Conservation (phyloP, 305 asterid genomes). For the Ilex paraguariensis region DNA sequence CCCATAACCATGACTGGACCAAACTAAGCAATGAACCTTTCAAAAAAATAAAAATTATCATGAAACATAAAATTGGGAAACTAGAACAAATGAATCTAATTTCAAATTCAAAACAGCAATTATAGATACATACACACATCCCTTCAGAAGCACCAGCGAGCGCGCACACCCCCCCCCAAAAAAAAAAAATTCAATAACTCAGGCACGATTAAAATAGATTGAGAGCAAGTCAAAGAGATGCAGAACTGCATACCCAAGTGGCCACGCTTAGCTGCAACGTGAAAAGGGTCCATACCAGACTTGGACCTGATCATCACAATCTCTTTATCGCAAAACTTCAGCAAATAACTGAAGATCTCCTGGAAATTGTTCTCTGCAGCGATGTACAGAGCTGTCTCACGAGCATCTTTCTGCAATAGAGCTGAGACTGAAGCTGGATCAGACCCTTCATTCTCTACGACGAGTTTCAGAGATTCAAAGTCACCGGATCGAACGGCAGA, state of each 20-base stretch:
- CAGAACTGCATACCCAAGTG: slow-evolving; percentile 51
- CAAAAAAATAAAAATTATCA: too few relatives aligned
- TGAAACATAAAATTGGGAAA: too few relatives aligned
- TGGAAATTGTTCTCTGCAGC: slow-evolving; percentile 68
- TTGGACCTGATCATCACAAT: slow-evolving; percentile 59
- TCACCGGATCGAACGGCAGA: slow-evolving; percentile 73
- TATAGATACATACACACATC: too few relatives aligned
- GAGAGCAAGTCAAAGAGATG: not conserved
- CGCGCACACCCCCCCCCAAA: too few relatives aligned
- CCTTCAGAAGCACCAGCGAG: too few relatives aligned
- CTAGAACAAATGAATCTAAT: too few relatives aligned
- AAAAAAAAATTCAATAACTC: too few relatives aligned
- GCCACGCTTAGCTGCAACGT: slow-evolving; percentile 80
- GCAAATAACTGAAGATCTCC: slow-evolving; percentile 48
- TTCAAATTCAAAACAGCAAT: too few relatives aligned
- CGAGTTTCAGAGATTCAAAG: slow-evolving; percentile 44
- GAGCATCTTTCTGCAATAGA: slow-evolving; percentile 63
- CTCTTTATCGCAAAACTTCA: slow-evolving; percentile 62
- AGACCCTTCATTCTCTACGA: slow-evolving; percentile 54
- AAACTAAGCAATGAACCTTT: too few relatives aligned
- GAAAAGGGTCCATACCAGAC: slow-evolving; percentile 77
- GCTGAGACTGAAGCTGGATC: slow-evolving; percentile 36
- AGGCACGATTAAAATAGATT: not conserved
- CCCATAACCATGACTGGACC: too few relatives aligned
- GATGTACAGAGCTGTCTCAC: slow-evolving; percentile 73